Evolutionary conservation across 1,284 basidiomycete genomes (phyloP).

Genomic region (Sanghuangporus baumii): DNA sequence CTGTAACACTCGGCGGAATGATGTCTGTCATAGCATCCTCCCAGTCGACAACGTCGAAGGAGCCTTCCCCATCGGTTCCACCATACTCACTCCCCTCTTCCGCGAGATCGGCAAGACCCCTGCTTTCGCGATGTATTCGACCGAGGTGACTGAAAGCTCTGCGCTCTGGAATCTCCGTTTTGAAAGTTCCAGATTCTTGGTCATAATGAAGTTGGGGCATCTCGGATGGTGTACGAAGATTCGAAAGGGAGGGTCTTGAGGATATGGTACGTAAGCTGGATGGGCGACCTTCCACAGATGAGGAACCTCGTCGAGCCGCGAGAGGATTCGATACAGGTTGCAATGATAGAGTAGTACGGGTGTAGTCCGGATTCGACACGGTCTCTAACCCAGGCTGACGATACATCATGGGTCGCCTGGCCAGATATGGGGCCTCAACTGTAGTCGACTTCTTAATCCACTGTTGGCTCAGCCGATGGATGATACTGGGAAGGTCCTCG

Average conservation of each 20-base stretch:
- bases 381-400: conserved; percentile 29
- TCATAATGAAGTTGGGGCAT: conserved; percentile 8
- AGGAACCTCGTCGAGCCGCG: not conserved
- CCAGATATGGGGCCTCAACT: conserved; percentile 73
- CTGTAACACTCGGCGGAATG: conserved; percentile 24
- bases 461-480: conserved; percentile 91
- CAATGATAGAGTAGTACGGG: not conserved
- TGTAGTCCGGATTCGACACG: conserved; percentile 28
- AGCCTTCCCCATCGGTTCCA: conserved; percentile 44
- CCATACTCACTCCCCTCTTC: conserved; percentile 55
- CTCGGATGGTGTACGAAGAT: not conserved
- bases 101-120: conserved; percentile 73
- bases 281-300: not conserved
- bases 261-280: conserved; percentile 10
- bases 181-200: conserved; percentile 8
- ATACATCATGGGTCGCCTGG: conserved; percentile 37
- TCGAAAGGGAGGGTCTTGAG: conserved; percentile 6
- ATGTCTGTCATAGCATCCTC: conserved; percentile 42
- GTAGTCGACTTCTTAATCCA: conserved; percentile 78
- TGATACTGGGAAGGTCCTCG: conserved; percentile 95
- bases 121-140: conserved; percentile 60
- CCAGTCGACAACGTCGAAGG: conserved; percentile 67
- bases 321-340: not conserved
- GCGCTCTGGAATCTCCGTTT: not conserved
- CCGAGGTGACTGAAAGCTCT: conserved; percentile 58